Evolutionary conservation across 331 rosid genomes (phyloP).

Genomic region (Phaseolus coccineus): DNA sequence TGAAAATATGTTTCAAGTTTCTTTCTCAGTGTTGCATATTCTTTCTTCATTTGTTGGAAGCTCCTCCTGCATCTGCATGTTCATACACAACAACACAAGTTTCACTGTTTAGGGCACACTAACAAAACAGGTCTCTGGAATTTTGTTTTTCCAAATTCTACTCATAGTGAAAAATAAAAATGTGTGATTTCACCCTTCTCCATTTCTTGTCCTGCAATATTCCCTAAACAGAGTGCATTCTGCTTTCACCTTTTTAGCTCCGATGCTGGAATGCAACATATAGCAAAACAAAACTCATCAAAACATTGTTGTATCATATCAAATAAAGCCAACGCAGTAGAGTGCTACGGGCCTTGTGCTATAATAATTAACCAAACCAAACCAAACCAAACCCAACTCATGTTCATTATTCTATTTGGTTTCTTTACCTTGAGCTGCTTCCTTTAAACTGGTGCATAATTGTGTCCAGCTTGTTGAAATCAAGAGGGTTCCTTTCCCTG

Average conservation of each 20-base stretch:
- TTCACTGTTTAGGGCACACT: conserved; percentile 15
- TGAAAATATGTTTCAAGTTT: conserved; percentile 91
- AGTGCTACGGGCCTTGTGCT: background rate
- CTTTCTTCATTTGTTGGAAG: conserved; percentile 85
- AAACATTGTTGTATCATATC: conserved; percentile 29
- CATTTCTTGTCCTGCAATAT: conserved; percentile 73
- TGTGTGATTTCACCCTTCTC: conserved; percentile 67
- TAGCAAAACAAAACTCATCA: conserved; percentile 17
- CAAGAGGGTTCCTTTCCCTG: conserved; percentile 73
- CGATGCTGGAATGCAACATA: conserved; percentile 79
- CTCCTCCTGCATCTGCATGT: conserved; percentile 76
- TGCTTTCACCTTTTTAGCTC: conserved; percentile 89
- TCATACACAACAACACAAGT: conserved; percentile 12
- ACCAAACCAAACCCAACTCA: background rate
- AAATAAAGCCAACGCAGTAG: conserved; percentile 39
- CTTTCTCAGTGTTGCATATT: conserved; percentile 74
- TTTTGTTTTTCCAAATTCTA: background rate
- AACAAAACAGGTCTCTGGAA: background rate
- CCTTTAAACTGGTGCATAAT: conserved; percentile 90
- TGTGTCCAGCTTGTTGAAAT: conserved; percentile 76
- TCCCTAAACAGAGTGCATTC: conserved; percentile 77
- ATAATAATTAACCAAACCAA: background rate
- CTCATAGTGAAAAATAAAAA: no score
- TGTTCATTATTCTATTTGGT: background rate
- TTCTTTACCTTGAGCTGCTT: conserved; percentile 84